These are phyloP conservation scores for Fraxinus velutina DNA, from an alignment of 305 asterid species.

Conservation along the genomic window DNA sequence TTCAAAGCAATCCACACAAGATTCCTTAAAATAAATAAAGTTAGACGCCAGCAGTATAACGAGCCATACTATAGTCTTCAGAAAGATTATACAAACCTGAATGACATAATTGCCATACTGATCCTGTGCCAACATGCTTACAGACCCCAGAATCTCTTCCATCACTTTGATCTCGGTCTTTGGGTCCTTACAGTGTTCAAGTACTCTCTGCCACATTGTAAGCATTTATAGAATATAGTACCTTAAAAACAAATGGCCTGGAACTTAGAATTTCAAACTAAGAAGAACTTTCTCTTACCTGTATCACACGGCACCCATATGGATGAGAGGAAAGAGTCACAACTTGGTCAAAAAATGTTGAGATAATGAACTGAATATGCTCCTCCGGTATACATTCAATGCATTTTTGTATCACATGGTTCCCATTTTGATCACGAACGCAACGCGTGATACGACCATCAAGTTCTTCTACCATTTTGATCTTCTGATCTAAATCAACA, in stretches of 20 bases:
- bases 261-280: background rate
- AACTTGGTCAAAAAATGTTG: slow-evolving; percentile 85
- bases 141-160: slow-evolving; percentile 74
- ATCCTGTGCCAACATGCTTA: slow-evolving; percentile 81
- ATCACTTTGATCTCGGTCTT: slow-evolving; percentile 73
- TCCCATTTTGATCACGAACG: slow-evolving; percentile 98
- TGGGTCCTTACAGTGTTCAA: slow-evolving; percentile 64
- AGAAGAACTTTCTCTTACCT: slow-evolving; percentile 39
- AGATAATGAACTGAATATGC: slow-evolving; percentile 73
- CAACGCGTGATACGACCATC: slow-evolving; percentile 94
- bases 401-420: slow-evolving; percentile 95
- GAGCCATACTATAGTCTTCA: background rate
- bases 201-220: slow-evolving; percentile 52
- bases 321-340: slow-evolving; percentile 93
- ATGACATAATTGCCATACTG: slow-evolving; percentile 84
- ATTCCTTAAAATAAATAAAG: background rate
- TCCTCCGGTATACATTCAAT: slow-evolving; percentile 94
- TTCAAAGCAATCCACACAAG: background rate
- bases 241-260: background rate
- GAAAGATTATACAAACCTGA: slow-evolving; percentile 45
- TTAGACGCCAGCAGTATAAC: background rate
- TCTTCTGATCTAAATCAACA: slow-evolving; percentile 91
- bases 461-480: slow-evolving; percentile 91
- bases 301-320: slow-evolving; percentile 96
- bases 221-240: background rate